Conservation (phyloP, 495 filamentous ascomycete genomes). For the Saxispiralis lemnorum region DNA sequence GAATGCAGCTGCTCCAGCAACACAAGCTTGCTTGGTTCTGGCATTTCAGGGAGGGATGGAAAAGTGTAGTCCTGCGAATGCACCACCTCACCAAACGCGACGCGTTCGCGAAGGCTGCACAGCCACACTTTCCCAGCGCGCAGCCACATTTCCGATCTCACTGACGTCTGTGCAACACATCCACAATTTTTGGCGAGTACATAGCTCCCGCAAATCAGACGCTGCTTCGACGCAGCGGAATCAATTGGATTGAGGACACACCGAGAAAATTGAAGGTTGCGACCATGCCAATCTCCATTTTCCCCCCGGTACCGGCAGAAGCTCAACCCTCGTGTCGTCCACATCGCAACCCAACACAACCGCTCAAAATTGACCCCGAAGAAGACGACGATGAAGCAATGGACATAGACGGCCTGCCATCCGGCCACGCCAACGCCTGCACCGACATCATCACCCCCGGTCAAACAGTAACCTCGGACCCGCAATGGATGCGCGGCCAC, state of each 20-base stretch:
- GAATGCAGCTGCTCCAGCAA: conserved; percentile 46
- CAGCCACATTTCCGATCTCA: conserved; percentile 24
- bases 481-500: conserved; percentile 64
- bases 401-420: conserved; percentile 28
- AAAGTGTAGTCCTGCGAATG: no score
- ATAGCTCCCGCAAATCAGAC: no score
- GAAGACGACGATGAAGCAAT: conserved; percentile 42
- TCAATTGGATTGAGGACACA: no score
- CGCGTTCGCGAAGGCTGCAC: no score
- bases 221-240: no score
- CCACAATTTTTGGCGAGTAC: background rate
- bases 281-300: conserved; percentile 66
- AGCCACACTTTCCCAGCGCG: no score
- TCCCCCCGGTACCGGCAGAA: conserved; percentile 37
- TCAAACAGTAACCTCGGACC: conserved; percentile 70
- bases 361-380: conserved; percentile 9
- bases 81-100: no score
- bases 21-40: conserved; percentile 41
- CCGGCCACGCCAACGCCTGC: conserved; percentile 28
- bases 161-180: background rate
- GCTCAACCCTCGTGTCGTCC: conserved; percentile 17
- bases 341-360: conserved; percentile 5
- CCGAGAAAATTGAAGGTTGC: background rate
- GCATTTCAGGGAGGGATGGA: no score
- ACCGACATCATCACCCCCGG: conserved; percentile 68